These are phyloP conservation scores for Mortierella claussenii DNA, from an alignment of 192 early-diverging fungal species.

Conservation along the genomic window DNA sequence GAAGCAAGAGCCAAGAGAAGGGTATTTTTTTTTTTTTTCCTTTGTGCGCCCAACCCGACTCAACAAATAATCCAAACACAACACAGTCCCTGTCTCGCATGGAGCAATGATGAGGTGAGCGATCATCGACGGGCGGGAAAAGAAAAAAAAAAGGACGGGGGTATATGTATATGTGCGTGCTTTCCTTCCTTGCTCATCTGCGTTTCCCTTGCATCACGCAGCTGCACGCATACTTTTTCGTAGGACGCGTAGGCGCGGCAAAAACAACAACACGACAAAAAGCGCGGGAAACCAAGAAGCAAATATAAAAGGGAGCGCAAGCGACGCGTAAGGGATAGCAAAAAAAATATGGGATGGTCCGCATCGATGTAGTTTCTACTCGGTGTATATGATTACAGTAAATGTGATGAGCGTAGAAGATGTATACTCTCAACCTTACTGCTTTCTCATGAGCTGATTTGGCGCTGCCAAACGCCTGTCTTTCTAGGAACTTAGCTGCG, in stretches of 20 bases:
- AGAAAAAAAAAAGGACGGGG: not conserved
- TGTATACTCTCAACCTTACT: too few species aligned
- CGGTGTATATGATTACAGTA: too few species aligned
- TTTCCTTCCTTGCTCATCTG: not conserved
- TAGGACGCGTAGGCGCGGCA: constrained; percentile 5
- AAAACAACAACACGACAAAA: not conserved
- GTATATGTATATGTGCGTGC: not conserved
- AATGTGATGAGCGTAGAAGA: too few species aligned
- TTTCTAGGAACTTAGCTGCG: too few species aligned
- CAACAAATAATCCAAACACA: constrained; percentile 9
- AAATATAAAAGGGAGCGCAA: constrained; percentile 6
- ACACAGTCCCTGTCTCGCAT: constrained; percentile 5
- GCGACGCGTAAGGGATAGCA: not conserved
- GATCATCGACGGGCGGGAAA: constrained; percentile 8
- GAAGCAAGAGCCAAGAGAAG: not conserved
- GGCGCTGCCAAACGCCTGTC: too few species aligned
- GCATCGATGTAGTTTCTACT: too few species aligned
- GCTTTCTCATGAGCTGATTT: too few species aligned
- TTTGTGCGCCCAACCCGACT: constrained; percentile 4
- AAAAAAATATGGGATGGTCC: too few species aligned
- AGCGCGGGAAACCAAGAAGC: constrained; percentile 2
- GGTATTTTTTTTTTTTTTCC: constrained; percentile 1
- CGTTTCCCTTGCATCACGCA: constrained; percentile 1
- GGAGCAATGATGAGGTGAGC: constrained; percentile 14
- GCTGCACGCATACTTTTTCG: not conserved